phyloP scores from a whole-genome alignment of 176 grass and related monocot genomes.

The Tuctoria greenei region DNA sequence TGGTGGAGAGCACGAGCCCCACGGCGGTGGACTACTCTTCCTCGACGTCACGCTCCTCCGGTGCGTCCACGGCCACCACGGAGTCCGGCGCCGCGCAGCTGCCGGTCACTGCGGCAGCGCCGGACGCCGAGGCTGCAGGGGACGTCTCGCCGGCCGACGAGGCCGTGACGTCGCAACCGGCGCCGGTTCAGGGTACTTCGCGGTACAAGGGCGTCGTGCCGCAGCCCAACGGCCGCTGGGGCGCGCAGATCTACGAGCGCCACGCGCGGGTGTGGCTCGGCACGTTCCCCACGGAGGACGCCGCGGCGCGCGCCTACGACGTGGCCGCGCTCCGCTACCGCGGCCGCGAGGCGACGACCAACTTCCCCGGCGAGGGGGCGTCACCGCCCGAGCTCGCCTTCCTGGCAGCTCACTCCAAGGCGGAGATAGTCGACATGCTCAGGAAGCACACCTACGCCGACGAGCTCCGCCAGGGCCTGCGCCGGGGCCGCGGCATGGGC shows the following conservation, averaged over 20 bases:
- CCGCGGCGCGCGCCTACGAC: slow-evolving; percentile 80
- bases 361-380: slow-evolving; percentile 48
- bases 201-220: slow-evolving; percentile 94
- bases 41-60: slow-evolving; percentile 24
- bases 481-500: slow-evolving; percentile 33
- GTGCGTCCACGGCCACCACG: slow-evolving; percentile 48
- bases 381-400: slow-evolving; percentile 49
- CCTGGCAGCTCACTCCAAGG: slow-evolving; percentile 72
- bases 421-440: slow-evolving; percentile 92
- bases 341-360: slow-evolving; percentile 66
- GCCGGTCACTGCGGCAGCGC: background rate
- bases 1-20: slow-evolving; percentile 34
- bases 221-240: slow-evolving; percentile 97
- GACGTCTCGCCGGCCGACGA: background rate
- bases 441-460: slow-evolving; percentile 89
- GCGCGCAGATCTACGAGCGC: slow-evolving; percentile 96
- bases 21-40: background rate
- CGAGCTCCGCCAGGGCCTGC: slow-evolving; percentile 75
- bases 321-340: slow-evolving; percentile 83
- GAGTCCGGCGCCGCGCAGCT: slow-evolving; percentile 27
- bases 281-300: slow-evolving; percentile 66
- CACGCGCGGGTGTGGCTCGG: slow-evolving; percentile 96
- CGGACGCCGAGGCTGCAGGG: background rate
- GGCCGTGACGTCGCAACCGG: background rate
- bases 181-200: slow-evolving; percentile 17